Percentiles rank a stretch among this genome's conserved stretches.
phyloP scores from a whole-genome alignment of 768 basidiomycete genomes.

The Asterophora lycoperdoides region DNA sequence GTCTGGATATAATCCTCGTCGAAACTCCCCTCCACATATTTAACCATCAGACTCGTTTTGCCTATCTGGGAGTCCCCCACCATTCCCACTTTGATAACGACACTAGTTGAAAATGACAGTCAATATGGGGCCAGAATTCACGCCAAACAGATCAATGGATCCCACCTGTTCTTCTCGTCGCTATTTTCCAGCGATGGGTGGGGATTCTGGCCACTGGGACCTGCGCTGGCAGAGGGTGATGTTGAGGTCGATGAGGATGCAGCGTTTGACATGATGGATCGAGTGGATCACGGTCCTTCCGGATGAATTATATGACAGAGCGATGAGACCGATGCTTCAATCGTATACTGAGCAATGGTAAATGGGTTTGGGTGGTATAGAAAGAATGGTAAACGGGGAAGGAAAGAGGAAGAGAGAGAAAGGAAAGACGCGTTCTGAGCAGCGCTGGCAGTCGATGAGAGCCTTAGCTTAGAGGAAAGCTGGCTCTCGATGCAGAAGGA shows the following conservation, averaged over 20 bases:
- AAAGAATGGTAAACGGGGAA: constrained; percentile 17
- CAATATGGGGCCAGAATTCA: background rate
- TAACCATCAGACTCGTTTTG: constrained; percentile 99
- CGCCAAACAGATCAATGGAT: constrained; percentile 4
- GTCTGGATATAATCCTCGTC: constrained; percentile 99
- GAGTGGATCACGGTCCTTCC: constrained; percentile 14
- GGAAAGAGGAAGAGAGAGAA: constrained; percentile 30
- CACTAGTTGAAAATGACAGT: constrained; percentile 39
- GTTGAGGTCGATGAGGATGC: constrained; percentile 47
- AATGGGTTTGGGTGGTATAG: constrained; percentile 17
- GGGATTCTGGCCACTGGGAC: constrained; percentile 50
- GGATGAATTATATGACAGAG: constrained; percentile 15
- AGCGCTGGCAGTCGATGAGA: constrained; percentile 23
- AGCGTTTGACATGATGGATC: constrained; percentile 44
- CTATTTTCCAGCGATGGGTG: constrained; percentile 51
- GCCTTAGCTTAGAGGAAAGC: constrained; percentile 30
- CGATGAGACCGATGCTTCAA: constrained; percentile 14
- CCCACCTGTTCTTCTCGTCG: constrained; percentile 72
- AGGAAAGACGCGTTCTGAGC: constrained; percentile 36
- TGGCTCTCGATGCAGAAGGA: constrained; percentile 27
- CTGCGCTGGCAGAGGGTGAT: constrained; percentile 38
- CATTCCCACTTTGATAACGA: constrained; percentile 99
- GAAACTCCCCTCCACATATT: constrained; percentile 98
- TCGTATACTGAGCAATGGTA: constrained; percentile 17
- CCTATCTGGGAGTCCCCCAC: constrained; percentile 99